Evolutionary conservation across 768 basidiomycete genomes (phyloP), one percentile per base, ranked within the genome.

Genomic region (Hericium coralloides): DNA sequence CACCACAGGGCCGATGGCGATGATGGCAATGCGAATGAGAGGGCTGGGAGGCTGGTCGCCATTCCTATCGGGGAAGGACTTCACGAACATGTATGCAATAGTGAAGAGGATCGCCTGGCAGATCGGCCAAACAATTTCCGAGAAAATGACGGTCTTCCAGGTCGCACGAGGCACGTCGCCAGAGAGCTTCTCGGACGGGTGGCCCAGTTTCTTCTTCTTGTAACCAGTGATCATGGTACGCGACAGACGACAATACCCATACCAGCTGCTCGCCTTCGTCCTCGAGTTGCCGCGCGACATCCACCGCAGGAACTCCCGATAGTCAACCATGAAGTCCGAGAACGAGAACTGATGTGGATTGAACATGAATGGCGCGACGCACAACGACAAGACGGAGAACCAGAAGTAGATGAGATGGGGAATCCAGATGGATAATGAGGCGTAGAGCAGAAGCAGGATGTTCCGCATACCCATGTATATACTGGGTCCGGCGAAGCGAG

Each of bases 271-370:
- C 52, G 91, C 89, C 68, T 98, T 95, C 15, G 92, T 88, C 65
- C 93, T 79, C 49, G 97, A 97, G 73, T 98, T 99, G 56, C 97
- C 97, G 57, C 97, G 84, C 10, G 92, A 97, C 95, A 99, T 98
- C 97, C 97, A 99, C 50, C 97, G 85, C 50, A 99, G 72, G 78
- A 95, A 98, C 69, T 99, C 97, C 56, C 97, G 87, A 70, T 98
- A 98, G 73, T 99, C 97, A 69, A 98, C 93, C 73, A 98, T 88
- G 73, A 95, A 99, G 73, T 99, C 97, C 65, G 92, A 74, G 69
- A 87, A 92, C 10, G 92, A 92, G 81, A 98, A 99, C 71, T 98
- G 97, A 72, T 99, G 95, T n/a, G 97, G 97, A 74, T 99, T 99
- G 83, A 99, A 99, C 59, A 99, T 61, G 84, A 98, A 99, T 0